phyloP scores from a whole-genome alignment of 2,329 filamentous ascomycete genomes.

The Neoarthrinium moseri region DNA sequence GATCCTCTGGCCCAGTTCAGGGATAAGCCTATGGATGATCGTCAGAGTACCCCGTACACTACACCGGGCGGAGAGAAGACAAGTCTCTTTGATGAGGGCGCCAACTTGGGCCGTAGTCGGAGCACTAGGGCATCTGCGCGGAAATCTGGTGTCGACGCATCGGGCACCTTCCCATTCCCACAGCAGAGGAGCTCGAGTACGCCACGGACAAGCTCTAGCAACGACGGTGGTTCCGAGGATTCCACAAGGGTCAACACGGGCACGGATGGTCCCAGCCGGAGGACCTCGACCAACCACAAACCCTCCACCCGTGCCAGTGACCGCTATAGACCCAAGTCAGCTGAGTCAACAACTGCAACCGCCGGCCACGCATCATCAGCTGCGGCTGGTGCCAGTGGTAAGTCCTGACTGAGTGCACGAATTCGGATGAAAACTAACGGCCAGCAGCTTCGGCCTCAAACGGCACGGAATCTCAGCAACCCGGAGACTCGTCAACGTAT shows the following conservation, averaged over 20 bases:
- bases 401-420: not conserved
- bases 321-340: constrained; percentile 17
- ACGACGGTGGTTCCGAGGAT: constrained; percentile 25
- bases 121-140: constrained; percentile 40
- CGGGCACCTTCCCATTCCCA: constrained; percentile 18
- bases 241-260: constrained; percentile 13
- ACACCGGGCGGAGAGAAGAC: constrained; percentile 58
- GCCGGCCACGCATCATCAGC: not conserved
- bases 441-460: constrained; percentile 14
- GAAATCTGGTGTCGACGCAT: constrained; percentile 18
- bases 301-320: constrained; percentile 17
- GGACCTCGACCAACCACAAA: constrained; percentile 7
- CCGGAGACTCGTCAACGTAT: constrained; percentile 47
- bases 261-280: constrained; percentile 10
- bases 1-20: constrained; percentile 50
- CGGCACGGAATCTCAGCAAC: constrained; percentile 21
- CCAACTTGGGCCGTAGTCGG: constrained; percentile 41
- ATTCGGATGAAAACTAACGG: too few relatives aligned
- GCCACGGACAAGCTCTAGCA: constrained; percentile 23
- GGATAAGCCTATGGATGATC: constrained; percentile 42
- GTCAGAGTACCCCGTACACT: constrained; percentile 58
- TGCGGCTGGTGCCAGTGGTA: not conserved
- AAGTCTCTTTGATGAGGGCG: constrained; percentile 50
- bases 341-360: constrained; percentile 5
- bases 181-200: constrained; percentile 26